Evolutionary conservation across 2,329 filamentous ascomycete species (phyloP).

Genomic region (Acrodontium crateriforme): DNA sequence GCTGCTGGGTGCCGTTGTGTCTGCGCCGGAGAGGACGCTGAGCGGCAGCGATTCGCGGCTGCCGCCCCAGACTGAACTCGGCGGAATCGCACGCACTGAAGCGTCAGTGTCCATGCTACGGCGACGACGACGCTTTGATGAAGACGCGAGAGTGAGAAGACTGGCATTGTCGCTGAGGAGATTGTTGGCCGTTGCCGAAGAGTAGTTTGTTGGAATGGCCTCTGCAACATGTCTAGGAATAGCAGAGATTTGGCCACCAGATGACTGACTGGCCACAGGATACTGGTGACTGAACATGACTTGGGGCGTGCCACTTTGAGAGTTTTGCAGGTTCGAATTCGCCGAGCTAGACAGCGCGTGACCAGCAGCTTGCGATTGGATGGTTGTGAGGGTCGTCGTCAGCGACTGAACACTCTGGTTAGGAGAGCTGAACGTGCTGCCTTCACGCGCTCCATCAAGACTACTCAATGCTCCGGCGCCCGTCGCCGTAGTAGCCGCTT

Average conservation of each 20-base stretch:
- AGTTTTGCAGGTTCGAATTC: constrained; percentile 22
- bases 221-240: constrained; percentile 55
- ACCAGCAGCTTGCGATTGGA: constrained; percentile 58
- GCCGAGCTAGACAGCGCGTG: constrained; percentile 26
- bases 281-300: constrained; percentile 47
- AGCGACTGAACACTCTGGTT: constrained; percentile 68
- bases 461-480: constrained; percentile 50
- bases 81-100: constrained; percentile 70
- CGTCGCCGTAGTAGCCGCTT: constrained; percentile 65
- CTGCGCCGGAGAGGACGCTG: constrained; percentile 61
- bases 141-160: constrained; percentile 71
- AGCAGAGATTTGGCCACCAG: constrained; percentile 51
- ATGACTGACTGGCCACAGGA: constrained; percentile 33
- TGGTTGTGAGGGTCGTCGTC: constrained; percentile 72
- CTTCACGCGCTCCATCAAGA: constrained; percentile 44
- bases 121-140: constrained; percentile 59
- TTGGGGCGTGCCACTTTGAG: constrained; percentile 15
- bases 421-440: constrained; percentile 67
- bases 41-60: constrained; percentile 68
- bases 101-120: constrained; percentile 77
- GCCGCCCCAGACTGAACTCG: constrained; percentile 68
- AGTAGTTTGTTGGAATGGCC: constrained; percentile 50
- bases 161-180: constrained; percentile 74
- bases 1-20: constrained; percentile 37
- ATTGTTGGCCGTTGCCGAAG: constrained; percentile 66